Conservation (phyloP, 2,329 filamentous ascomycete species). For the Colletotrichum sp. region DNA sequence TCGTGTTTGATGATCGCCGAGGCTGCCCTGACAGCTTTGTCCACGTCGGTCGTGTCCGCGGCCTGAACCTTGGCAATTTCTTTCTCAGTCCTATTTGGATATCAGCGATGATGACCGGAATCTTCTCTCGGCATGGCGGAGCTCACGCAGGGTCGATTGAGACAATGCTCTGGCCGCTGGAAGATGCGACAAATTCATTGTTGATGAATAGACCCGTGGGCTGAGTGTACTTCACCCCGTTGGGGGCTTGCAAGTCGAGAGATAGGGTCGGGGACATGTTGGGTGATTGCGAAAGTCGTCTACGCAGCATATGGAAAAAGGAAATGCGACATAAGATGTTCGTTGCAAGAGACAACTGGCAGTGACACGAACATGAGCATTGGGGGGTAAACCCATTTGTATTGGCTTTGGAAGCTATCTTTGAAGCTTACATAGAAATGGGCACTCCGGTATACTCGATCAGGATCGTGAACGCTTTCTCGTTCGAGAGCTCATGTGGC, state of each 20-base stretch:
- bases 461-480: background rate
- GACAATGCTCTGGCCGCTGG: slow-evolving; percentile 58
- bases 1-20: slow-evolving; percentile 41
- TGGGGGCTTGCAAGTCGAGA: slow-evolving; percentile 70
- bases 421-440: background rate
- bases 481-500: background rate
- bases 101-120: background rate
- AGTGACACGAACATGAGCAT: background rate
- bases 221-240: slow-evolving; percentile 70
- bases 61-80: background rate
- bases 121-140: background rate
- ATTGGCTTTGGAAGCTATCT: background rate
- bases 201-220: slow-evolving; percentile 78
- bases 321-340: background rate
- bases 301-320: background rate
- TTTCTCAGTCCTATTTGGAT: background rate
- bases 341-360: background rate
- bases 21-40: background rate
- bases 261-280: slow-evolving; percentile 15
- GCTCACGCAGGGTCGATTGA: slow-evolving; percentile 61
- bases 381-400: background rate
- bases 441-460: background rate
- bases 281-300: background rate
- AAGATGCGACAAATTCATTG: slow-evolving; percentile 73
- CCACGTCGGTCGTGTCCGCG: background rate